phyloP scores from a whole-genome alignment of 1,284 basidiomycete genomes.

The Rhizoctonia solani region DNA sequence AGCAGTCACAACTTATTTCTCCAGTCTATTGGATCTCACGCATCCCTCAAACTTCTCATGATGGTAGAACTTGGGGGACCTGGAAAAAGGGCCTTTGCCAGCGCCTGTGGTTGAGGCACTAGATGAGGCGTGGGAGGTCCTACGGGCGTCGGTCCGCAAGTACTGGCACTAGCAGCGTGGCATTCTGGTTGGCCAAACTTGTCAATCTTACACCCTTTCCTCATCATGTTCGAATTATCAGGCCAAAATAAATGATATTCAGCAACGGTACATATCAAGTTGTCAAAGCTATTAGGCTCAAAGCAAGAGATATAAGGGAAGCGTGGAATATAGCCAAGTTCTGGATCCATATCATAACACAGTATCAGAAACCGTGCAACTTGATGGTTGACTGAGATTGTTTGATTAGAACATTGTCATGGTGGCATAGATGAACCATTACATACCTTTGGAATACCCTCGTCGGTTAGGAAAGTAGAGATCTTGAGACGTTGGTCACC shows the following conservation, averaged over 20 bases:
- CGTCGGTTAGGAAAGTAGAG: slow-evolving; percentile 79
- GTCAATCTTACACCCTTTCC: neutral
- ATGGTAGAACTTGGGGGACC: slow-evolving; percentile 27
- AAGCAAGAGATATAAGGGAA: slow-evolving; percentile 17
- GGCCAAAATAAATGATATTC: slow-evolving; percentile 2
- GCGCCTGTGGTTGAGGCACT: slow-evolving; percentile 56
- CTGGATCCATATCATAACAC: slow-evolving; percentile 28
- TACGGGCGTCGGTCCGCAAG: slow-evolving; percentile 27
- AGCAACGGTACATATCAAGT: neutral
- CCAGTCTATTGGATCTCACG: neutral
- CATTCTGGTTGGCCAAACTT: too few species aligned
- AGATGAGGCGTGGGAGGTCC: slow-evolving; percentile 53
- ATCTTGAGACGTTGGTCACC: slow-evolving; percentile 97
- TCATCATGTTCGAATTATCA: neutral
- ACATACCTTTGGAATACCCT: slow-evolving; percentile 63
- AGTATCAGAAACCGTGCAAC: slow-evolving; percentile 77
- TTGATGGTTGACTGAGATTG: slow-evolving; percentile 63
- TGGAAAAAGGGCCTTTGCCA: slow-evolving; percentile 56
- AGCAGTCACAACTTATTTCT: neutral
- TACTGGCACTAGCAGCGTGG: slow-evolving; percentile 27
- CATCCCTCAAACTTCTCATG: neutral
- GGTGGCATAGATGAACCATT: neutral
- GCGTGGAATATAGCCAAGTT: neutral
- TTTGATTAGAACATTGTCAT: neutral
- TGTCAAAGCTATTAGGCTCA: slow-evolving; percentile 22